Base-by-base conservation (phyloP, 768 basidiomycete species). In the Candolleomyces eurysporus region DNA sequence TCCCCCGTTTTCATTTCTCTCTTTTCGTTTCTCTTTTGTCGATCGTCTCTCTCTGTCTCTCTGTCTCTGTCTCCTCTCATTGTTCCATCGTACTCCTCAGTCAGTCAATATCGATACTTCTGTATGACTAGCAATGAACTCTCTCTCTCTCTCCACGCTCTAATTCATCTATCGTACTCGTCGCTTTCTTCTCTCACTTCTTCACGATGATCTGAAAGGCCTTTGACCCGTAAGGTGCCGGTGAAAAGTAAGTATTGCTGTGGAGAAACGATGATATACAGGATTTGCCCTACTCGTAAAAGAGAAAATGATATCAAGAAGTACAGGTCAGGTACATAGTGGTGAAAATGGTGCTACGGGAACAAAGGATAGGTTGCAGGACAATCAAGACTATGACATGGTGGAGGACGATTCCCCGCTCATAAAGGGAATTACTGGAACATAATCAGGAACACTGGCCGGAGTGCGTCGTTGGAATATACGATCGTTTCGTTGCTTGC, bases 401-500 rank as follows among this genome's bases (percentile, higher is more conserved):
- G n/a, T n/a, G 2, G 42, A 43, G 42, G 42, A 11, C 11, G 42
- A 26, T 4, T 26, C 26, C 42, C 2, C 42, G n/a, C 13, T 43
- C n/a, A n/a, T 11, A n/a, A 43, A 43, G 13, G 19, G 5, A 11
- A n/a, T 32, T 19, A 26, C 39, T 14, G 30, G 17, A 39, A 11
- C 48, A 57, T 32, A 2, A 45, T 49, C 9, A 56, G 39, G 40
- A 56, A 56, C 14, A 56, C 54, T 11, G 54, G 54, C 5, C 54
- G 36, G 22, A 56, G 40, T 4, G 54, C 54, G 10, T 56, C 54
- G 40, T 56, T 22, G 9, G 62, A 61, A 54, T 74, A 74, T 10
- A 74, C 70, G 26, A 74, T 68, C 0, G 72, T 71, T 59, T 74
- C 72, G 46, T 74, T 74, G 61, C 69, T 59, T 6, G 61, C 26